phyloP scores from a whole-genome alignment of 495 filamentous ascomycete species.

The Filosporella fistucella region DNA sequence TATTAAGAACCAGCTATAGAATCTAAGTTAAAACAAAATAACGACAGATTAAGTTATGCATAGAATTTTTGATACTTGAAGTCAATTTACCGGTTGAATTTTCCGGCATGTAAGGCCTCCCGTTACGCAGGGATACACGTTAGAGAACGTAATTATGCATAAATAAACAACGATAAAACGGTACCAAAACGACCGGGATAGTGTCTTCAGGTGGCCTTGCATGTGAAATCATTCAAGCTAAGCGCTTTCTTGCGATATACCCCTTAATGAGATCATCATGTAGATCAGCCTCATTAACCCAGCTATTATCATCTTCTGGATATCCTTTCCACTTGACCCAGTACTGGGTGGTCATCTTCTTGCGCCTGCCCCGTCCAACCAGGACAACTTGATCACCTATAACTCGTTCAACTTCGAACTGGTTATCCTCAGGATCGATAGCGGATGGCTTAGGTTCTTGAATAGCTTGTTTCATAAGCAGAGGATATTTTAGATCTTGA shows the following conservation, averaged over 20 bases:
- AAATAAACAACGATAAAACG: slow-evolving; percentile 7
- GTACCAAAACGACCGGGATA: slow-evolving; percentile 4
- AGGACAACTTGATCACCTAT: slow-evolving; percentile 11
- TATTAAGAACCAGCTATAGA: background rate
- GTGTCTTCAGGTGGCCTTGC: slow-evolving; percentile 9
- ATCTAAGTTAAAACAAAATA: background rate
- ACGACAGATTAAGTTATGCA: background rate
- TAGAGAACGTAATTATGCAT: slow-evolving; percentile 2
- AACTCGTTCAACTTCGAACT: slow-evolving; percentile 10
- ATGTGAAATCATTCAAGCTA: slow-evolving; percentile 10
- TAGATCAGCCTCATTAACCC: slow-evolving; percentile 10
- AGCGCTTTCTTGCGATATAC: slow-evolving; percentile 10
- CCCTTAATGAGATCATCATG: slow-evolving; percentile 9
- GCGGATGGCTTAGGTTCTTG: slow-evolving; percentile 10
- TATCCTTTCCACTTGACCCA: slow-evolving; percentile 11
- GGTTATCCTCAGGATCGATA: slow-evolving; percentile 9
- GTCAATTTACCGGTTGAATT: background rate
- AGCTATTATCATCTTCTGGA: slow-evolving; percentile 12
- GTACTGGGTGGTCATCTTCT: slow-evolving; percentile 11
- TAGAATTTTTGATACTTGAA: background rate
- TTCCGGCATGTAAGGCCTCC: background rate
- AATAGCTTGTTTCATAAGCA: slow-evolving; percentile 8
- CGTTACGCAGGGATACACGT: background rate
- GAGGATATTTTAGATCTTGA: slow-evolving; percentile 6
- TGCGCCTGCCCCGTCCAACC: slow-evolving; percentile 6